Conservation (phyloP, 352 stramenopile genomes). For the Phytophthora uliginosa region DNA sequence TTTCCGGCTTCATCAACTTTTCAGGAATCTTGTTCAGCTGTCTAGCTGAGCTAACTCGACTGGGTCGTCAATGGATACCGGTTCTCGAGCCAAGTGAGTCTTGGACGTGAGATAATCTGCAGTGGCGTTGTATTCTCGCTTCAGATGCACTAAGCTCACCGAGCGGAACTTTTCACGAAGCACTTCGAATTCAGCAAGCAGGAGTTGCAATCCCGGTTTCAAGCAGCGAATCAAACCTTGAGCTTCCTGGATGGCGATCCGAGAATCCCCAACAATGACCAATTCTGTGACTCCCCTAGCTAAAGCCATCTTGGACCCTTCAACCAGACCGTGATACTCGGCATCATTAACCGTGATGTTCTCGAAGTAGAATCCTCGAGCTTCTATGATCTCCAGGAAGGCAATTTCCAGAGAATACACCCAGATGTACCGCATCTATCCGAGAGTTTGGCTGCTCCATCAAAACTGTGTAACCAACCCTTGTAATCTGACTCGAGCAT, state of each 20-base stretch:
- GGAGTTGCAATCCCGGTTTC: not conserved
- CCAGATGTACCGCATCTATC: not conserved
- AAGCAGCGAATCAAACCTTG: constrained; percentile 14
- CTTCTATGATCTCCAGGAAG: constrained; percentile 2
- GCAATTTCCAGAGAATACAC: constrained; percentile 1
- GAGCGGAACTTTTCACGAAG: not conserved
- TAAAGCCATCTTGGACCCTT: not conserved
- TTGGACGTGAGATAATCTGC: not conserved
- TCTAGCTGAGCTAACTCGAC: not conserved
- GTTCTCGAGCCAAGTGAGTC: not conserved
- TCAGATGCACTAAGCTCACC: constrained; percentile 1
- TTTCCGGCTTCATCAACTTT: not conserved
- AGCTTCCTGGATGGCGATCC: too few species aligned
- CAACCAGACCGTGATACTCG: constrained; percentile 2
- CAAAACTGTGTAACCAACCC: constrained; percentile 10
- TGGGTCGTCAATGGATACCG: not conserved
- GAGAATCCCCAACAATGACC: not conserved
- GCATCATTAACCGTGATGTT: constrained; percentile 2
- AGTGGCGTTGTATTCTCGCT: not conserved
- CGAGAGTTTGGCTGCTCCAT: constrained; percentile 8
- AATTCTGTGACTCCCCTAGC: not conserved
- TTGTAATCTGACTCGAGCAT: constrained; percentile 6
- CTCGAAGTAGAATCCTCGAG: constrained; percentile 1
- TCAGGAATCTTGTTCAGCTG: not conserved
- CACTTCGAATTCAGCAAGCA: not conserved